Conservation (phyloP, 352 stramenopile genomes). For the Pilasporangium apinafurcum region DNA sequence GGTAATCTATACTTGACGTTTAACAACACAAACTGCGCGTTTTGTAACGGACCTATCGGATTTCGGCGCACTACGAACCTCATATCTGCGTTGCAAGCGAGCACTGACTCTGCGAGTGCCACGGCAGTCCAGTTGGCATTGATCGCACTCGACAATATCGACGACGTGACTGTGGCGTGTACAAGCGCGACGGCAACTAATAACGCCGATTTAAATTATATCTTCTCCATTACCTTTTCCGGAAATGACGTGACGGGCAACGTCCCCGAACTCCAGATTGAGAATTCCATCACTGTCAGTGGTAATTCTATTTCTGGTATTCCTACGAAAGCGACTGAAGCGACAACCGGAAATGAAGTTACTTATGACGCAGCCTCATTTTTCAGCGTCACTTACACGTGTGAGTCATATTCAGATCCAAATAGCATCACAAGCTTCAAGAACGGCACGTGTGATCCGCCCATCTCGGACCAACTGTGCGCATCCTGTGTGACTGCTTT, state of each 20-base stretch:
- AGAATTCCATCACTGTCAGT: slow-evolving; percentile 31
- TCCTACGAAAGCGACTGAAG: slow-evolving; percentile 27
- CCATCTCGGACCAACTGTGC: slow-evolving; percentile 20
- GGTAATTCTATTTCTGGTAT: slow-evolving; percentile 11
- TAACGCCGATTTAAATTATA: slow-evolving; percentile 52
- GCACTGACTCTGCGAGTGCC: slow-evolving; percentile 9
- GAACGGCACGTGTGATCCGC: slow-evolving; percentile 46
- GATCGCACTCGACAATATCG: slow-evolving; percentile 50
- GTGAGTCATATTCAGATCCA: slow-evolving; percentile 84
- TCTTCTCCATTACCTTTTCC: slow-evolving; percentile 85
- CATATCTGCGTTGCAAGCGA: slow-evolving; percentile 22
- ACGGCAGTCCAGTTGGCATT: slow-evolving; percentile 19
- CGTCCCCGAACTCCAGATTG: slow-evolving; percentile 65
- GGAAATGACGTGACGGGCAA: slow-evolving; percentile 78
- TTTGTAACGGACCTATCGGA: slow-evolving; percentile 64
- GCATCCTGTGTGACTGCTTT: slow-evolving; percentile 62
- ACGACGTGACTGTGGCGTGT: slow-evolving; percentile 28
- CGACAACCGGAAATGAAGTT: slow-evolving; percentile 35
- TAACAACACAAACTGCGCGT: slow-evolving; percentile 52
- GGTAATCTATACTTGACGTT: slow-evolving; percentile 49
- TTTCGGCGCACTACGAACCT: slow-evolving; percentile 37
- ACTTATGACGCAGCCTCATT: slow-evolving; percentile 21
- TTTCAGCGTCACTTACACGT: slow-evolving; percentile 64
- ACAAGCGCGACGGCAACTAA: slow-evolving; percentile 1
- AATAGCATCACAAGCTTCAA: slow-evolving; percentile 39